Evolutionary conservation across 139 green algal species (phyloP).

Genomic region (Trebouxia sp.): DNA sequence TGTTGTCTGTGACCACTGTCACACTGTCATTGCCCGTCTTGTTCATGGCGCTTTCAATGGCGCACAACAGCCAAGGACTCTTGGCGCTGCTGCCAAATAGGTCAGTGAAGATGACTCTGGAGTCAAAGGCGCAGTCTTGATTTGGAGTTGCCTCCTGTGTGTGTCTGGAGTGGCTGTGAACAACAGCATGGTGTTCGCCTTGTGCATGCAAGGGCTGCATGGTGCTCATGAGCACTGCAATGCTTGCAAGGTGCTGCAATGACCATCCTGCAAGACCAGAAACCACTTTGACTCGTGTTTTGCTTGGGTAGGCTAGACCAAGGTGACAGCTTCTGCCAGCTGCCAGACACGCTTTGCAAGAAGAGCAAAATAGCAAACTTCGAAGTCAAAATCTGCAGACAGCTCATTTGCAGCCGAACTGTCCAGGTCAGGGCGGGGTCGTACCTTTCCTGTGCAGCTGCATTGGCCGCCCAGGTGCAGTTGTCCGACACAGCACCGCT

Average conservation of each 20-base stretch:
- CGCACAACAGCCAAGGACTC: conserved; percentile 11
- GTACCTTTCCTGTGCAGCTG: no score
- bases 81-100: conserved; percentile 12
- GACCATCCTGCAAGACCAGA: background rate
- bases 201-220: background rate
- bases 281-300: no score
- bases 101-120: background rate
- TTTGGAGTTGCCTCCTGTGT: background rate
- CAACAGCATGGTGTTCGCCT: background rate
- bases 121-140: conserved; percentile 7
- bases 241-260: no score
- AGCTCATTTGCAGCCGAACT: no score
- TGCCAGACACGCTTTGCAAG: no score
- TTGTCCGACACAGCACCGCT: no score
- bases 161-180: conserved; percentile 6
- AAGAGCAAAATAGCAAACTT: no score
- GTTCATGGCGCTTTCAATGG: background rate
- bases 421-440: no score
- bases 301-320: no score
- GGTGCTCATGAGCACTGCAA: background rate
- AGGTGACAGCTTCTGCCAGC: no score
- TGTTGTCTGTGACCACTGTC: background rate
- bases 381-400: no score
- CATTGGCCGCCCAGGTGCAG: no score
- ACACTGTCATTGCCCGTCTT: background rate